Evolutionary conservation across 257 asterid species (phyloP).

Genomic region (Orobanche coerulescens): DNA sequence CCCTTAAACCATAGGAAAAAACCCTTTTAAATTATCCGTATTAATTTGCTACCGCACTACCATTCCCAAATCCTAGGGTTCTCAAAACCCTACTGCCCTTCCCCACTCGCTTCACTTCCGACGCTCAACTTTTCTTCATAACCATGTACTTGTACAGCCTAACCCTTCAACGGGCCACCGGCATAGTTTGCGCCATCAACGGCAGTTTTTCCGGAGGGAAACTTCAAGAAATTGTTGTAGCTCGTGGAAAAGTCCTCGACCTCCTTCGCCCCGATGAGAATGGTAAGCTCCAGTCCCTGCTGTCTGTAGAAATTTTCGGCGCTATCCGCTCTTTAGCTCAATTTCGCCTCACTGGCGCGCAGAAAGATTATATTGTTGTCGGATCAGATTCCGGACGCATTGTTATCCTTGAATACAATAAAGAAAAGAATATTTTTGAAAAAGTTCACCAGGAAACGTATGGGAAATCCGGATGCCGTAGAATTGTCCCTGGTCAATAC

Average conservation of each 20-base stretch:
- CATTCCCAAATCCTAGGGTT: slow-evolving; percentile 31
- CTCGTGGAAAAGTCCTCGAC: slow-evolving; percentile 90
- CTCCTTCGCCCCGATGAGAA: slow-evolving; percentile 94
- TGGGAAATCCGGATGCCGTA: slow-evolving; percentile 92
- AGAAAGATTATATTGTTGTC: slow-evolving; percentile 83
- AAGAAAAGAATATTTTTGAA: slow-evolving; percentile 74
- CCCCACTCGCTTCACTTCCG: slow-evolving; percentile 14
- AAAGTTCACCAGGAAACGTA: slow-evolving; percentile 92
- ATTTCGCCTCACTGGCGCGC: slow-evolving; percentile 89
- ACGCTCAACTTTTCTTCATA: slow-evolving; percentile 14
- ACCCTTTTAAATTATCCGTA: neutral
- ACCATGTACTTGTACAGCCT: slow-evolving; percentile 81
- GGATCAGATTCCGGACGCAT: slow-evolving; percentile 97
- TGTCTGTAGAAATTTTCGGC: slow-evolving; percentile 88
- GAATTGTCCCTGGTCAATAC: slow-evolving; percentile 96
- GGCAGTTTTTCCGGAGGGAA: slow-evolving; percentile 97
- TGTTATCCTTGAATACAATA: slow-evolving; percentile 78
- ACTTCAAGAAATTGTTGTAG: slow-evolving; percentile 79
- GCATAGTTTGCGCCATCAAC: slow-evolving; percentile 76
- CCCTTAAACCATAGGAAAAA: neutral
- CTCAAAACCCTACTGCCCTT: slow-evolving; percentile 27
- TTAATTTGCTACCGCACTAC: slow-evolving; percentile 4
- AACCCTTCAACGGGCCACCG: slow-evolving; percentile 90
- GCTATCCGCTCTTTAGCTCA: slow-evolving; percentile 93
- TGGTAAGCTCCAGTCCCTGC: slow-evolving; percentile 83